Evolutionary conservation across 768 basidiomycete genomes (phyloP).

Genomic region (Sutorius australiensis): DNA sequence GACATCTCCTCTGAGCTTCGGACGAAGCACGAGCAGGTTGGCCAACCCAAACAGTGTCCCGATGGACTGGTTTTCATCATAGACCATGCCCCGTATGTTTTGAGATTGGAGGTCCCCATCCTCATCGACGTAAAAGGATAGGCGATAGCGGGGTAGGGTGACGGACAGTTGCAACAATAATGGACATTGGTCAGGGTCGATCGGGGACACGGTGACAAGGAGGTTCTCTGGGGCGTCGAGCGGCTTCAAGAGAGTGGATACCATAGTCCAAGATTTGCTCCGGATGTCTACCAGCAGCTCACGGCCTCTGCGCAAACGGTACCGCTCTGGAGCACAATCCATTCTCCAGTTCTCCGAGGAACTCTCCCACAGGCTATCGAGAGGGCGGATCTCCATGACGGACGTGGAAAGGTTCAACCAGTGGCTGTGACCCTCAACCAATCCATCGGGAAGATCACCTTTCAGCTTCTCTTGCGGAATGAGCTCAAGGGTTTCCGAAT

Average conservation of each 20-base stretch:
- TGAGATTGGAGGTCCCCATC: slow-evolving; percentile 35
- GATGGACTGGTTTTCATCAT: slow-evolving; percentile 39
- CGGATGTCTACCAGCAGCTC: too few relatives aligned
- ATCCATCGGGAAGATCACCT: slow-evolving; percentile 23
- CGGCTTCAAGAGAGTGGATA: slow-evolving; percentile 11
- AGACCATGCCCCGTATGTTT: slow-evolving; percentile 39
- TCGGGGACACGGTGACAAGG: slow-evolving; percentile 12
- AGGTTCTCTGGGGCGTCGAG: slow-evolving; percentile 24
- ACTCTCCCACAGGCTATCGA: too few relatives aligned
- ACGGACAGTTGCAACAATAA: slow-evolving; percentile 19
- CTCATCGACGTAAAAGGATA: slow-evolving; percentile 38
- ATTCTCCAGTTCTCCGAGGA: too few relatives aligned
- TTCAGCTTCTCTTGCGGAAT: slow-evolving; percentile 1
- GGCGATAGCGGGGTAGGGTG: slow-evolving; percentile 38
- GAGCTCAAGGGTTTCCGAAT: slow-evolving; percentile 9
- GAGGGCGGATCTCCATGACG: too few relatives aligned
- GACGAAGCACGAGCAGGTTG: slow-evolving; percentile 28
- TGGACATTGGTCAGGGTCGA: neutral
- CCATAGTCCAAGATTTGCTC: too few relatives aligned
- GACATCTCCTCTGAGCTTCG: too few relatives aligned
- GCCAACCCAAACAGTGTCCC: slow-evolving; percentile 44
- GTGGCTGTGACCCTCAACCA: too few relatives aligned
- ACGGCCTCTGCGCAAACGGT: too few relatives aligned
- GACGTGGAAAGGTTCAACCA: too few relatives aligned
- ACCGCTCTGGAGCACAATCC: too few relatives aligned